Conservation (phyloP, 805 yeast genomes). For the Kurtzmaniella cleridarum region DNA sequence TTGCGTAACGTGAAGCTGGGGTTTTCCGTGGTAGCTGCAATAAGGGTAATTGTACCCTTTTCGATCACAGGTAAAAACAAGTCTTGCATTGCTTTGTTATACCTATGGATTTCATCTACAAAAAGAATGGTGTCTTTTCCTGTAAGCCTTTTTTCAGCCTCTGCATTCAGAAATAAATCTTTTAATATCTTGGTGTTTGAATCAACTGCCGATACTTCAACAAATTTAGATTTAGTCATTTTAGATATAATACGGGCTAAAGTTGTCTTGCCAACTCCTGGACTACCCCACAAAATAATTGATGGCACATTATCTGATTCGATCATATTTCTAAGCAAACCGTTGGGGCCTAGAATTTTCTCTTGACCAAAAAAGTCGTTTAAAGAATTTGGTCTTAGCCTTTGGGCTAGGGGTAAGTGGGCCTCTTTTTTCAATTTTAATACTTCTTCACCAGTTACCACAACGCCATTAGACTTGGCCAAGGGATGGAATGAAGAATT, state of each 20-base stretch:
- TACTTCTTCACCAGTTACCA: conserved; percentile 1
- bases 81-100: conserved; percentile 40
- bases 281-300: conserved; percentile 39
- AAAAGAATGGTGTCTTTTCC: conserved; percentile 38
- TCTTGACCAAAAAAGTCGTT: conserved; percentile 40
- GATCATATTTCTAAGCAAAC: conserved; percentile 30
- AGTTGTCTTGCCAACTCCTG: conserved; percentile 42
- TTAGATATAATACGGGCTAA: conserved; percentile 35
- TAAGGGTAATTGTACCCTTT: conserved; percentile 32
- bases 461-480: conserved; percentile 2
- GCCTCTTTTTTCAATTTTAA: conserved; percentile 15
- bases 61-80: conserved; percentile 38
- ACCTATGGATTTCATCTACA: conserved; percentile 40
- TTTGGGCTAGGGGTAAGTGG: conserved; percentile 32
- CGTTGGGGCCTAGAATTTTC: conserved; percentile 32
- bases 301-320: conserved; percentile 32
- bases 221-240: conserved; percentile 24
- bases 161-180: conserved; percentile 33
- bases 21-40: conserved; percentile 62
- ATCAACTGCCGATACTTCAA: conserved; percentile 38
- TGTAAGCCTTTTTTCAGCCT: conserved; percentile 27
- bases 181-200: conserved; percentile 29
- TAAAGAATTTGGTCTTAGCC: conserved; percentile 32
- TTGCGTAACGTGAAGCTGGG: conserved; percentile 39
- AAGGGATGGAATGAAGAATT: background rate